Base-by-base conservation (phyloP, 352 stramenopile species). In the Phytopythium kandeliae region DNA sequence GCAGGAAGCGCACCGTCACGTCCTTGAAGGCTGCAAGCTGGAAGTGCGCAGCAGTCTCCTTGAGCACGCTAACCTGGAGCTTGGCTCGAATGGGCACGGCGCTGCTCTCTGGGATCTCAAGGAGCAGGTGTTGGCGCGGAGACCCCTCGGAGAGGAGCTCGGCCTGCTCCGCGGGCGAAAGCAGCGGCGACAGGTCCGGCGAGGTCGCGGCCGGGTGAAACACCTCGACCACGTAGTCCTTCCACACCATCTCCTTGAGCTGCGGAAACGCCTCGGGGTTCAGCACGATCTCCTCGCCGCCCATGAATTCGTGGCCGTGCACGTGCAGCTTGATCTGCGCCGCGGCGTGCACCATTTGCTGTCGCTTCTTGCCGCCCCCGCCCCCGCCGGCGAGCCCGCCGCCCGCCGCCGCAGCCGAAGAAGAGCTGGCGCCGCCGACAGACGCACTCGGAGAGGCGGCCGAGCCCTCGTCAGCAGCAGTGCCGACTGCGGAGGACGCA, bases 251-350 rank as follows among this genome's bases (percentile, higher is more conserved):
- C 28, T 87, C 74, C 38, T 75, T 70, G 17, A 91, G 74, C 46
- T 85, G 67, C n/a, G 78, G 78, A 56, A 94, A 89, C 54, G 61
- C 82, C 31, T 94, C 83, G 4, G 76, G 77, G 44, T 94, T 94
- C 22, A 94, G 58, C 36, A 91, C 74, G 25, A 94, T 73, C 57
- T 92, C 80, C 42, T 89, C 83, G 22, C 78, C 78, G 57, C 71
- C 78, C 51, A 88, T 78, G 58, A 94, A 91, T 60, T 94, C 83
- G 62, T 83, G 78, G 35, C 81, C 69, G 59, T 90, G 83, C 46
- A 92, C 80, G 53, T 88, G 79, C 30, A 94, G 61, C 52, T 94
- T 92, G 54, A 90, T 81, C 61, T 85, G 73, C 15, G 65, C 70
- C 3, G 70, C 68, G 6, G 73, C 65, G 22, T 82, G 73, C 40